Evolutionary conservation across 441 rosid species (phyloP), one percentile per base, ranked within the genome.

Genomic region (Gossypium davidsonii): DNA sequence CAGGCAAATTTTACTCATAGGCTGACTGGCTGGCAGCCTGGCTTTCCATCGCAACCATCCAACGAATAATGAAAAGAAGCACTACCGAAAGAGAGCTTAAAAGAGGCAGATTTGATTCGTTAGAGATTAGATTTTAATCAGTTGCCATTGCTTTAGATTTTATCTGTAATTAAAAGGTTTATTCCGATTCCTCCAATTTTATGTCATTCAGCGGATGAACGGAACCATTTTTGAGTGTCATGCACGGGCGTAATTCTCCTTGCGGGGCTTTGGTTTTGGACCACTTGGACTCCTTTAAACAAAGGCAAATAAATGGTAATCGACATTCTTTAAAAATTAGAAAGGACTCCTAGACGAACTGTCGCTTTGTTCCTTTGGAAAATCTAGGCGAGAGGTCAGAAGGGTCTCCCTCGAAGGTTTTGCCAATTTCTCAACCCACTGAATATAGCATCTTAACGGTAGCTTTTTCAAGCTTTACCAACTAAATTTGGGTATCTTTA

Each of bases 261-360:
- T 26, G 9, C 51, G 58, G 58, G 68, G 44, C 14, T 48, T 60
- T 18, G 67, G 68, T 60, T 72, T 60, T 48, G 74, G 67, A 72
- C 57, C 74, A 59, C 57, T 37, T 10, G 3, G 15, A 46, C 58
- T 46, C 26, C 14, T 71, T 71, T 59, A 14, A 26, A 39, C 59
- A 10, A 28, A 21, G 21, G 14, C 15, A 42, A 66, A n/a, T 14
- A 62, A 49, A 65, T 44, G 20, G 37, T 15, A 26, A 56, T 44
- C 20, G 26, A 48, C 67, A 10, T 59, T 26, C 68, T n/a, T 18
- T 39, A n/a, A 42, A 42, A 58, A 57, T 67, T 25, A 46, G 56
- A 66, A 42, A 42, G 53, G 23, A 42, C 3, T 8, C 51, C 18
- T 34, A 39, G 66, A 58, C 4, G 6, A 71, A 39, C 2, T 14